A percentile compares a stretch with the other conserved stretches of the same genome.
phyloP scores from a whole-genome alignment of 306 rosid genomes.

The Prunus mongolica region DNA sequence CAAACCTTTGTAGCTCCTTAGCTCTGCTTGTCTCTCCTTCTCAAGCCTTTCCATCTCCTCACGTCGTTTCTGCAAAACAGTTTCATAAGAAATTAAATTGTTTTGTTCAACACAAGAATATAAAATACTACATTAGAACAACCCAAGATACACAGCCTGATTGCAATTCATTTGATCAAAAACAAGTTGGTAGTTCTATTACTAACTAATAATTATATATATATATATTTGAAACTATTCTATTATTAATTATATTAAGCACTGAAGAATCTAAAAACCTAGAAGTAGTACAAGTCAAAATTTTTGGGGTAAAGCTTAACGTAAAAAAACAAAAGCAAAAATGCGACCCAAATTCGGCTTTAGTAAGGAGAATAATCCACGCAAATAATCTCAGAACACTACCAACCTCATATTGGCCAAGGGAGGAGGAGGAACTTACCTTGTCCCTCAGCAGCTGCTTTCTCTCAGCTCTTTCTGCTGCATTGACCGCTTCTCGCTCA shows the following conservation, averaged over 20 bases:
- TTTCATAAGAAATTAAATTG: background rate
- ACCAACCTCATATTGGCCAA: background rate
- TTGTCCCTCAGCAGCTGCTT: slow-evolving; percentile 77
- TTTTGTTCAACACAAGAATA: background rate
- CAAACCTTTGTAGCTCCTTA: slow-evolving; percentile 91
- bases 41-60: slow-evolving; percentile 92
- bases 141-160: background rate
- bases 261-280: background rate
- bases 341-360: background rate
- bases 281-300: background rate
- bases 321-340: background rate
- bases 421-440: slow-evolving; percentile 36
- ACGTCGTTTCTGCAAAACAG: slow-evolving; percentile 61
- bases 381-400: background rate
- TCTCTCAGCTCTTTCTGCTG: slow-evolving; percentile 95
- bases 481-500: slow-evolving; percentile 87
- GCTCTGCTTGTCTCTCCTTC: slow-evolving; percentile 80
- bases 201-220: background rate
- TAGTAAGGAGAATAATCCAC: background rate
- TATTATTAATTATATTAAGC: background rate
- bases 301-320: background rate
- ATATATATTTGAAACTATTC: too few relatives aligned
- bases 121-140: background rate
- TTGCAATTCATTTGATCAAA: background rate
- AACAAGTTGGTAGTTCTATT: background rate